These are phyloP conservation scores for Erodium maritimum DNA, from an alignment of 345 rosid species.

Conservation along the genomic window DNA sequence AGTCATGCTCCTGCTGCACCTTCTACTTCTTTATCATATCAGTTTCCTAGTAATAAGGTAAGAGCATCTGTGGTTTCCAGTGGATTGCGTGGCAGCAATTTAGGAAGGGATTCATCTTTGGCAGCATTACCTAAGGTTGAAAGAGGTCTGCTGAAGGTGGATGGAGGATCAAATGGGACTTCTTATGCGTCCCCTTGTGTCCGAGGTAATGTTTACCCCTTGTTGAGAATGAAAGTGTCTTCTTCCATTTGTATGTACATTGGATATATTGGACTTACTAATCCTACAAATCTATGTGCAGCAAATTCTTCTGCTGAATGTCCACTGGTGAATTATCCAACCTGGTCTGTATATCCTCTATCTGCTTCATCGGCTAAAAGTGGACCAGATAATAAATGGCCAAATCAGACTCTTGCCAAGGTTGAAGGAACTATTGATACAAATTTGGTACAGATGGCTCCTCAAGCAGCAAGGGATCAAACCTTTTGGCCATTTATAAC, in stretches of 20 bases:
- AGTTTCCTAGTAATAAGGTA: conserved; percentile 25
- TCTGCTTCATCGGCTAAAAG: conserved; percentile 36
- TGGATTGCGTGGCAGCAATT: no score
- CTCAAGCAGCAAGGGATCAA: conserved; percentile 48
- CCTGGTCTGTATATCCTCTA: conserved; percentile 61
- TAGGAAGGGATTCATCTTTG: no score
- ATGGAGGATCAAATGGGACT: conserved; percentile 39
- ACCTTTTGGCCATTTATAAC: conserved; percentile 42
- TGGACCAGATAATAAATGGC: no score
- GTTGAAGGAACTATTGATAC: conserved; percentile 33
- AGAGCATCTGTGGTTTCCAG: conserved; percentile 27
- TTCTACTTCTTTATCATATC: conserved; percentile 28
- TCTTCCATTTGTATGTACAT: neutral
- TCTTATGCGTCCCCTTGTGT: conserved; percentile 19
- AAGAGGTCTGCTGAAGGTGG: no score
- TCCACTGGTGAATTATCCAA: conserved; percentile 35
- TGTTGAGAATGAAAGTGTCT: neutral
- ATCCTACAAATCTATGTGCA: conserved; percentile 21
- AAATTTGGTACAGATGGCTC: conserved; percentile 17
- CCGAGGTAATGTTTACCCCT: conserved; percentile 31
- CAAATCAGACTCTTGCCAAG: conserved; percentile 36
- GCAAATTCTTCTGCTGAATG: conserved; percentile 48
- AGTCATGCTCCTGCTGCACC: conserved; percentile 26
- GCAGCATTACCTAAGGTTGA: conserved; percentile 31
- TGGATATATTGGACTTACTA: neutral